Conservation (phyloP, 2,329 filamentous ascomycete genomes). For the Neofusicoccum umdonicola region DNA sequence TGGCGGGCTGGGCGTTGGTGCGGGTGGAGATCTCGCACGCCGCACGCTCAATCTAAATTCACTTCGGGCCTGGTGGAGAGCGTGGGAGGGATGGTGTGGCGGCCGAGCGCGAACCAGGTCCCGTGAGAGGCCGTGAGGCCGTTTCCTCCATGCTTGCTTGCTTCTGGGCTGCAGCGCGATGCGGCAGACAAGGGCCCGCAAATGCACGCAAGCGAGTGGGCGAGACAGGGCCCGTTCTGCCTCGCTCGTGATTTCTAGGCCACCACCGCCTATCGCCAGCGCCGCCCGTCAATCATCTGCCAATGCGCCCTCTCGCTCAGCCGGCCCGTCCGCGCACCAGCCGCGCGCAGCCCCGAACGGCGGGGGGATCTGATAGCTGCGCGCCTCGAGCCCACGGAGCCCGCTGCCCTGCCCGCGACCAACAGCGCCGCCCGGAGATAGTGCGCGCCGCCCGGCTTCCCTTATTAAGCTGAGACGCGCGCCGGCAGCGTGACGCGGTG, state of each 20-base stretch:
- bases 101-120: slow-evolving; percentile 13
- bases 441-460: slow-evolving; percentile 9
- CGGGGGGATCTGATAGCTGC: slow-evolving; percentile 11
- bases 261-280: too few species aligned
- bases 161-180: slow-evolving; percentile 16
- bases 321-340: slow-evolving; percentile 12
- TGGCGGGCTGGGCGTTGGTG: not conserved
- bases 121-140: slow-evolving; percentile 10
- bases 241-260: too few species aligned
- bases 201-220: slow-evolving; percentile 18
- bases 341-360: slow-evolving; percentile 9
- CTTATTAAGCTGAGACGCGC: slow-evolving; percentile 15
- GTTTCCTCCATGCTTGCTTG: slow-evolving; percentile 15
- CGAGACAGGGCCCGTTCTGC: not conserved
- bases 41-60: slow-evolving; percentile 19
- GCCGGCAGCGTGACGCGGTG: slow-evolving; percentile 11
- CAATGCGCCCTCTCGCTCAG: slow-evolving; percentile 4
- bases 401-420: not conserved
- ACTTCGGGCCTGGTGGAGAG: slow-evolving; percentile 11
- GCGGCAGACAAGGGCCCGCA: slow-evolving; percentile 9
- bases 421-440: slow-evolving; percentile 7
- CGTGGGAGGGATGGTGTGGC: slow-evolving; percentile 11
- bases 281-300: slow-evolving; percentile 3
- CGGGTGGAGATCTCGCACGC: slow-evolving; percentile 18
- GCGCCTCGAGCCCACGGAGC: slow-evolving; percentile 7